Conservation (phyloP, 2,329 filamentous ascomycete species). For the Endoconidiophora laricicola region DNA sequence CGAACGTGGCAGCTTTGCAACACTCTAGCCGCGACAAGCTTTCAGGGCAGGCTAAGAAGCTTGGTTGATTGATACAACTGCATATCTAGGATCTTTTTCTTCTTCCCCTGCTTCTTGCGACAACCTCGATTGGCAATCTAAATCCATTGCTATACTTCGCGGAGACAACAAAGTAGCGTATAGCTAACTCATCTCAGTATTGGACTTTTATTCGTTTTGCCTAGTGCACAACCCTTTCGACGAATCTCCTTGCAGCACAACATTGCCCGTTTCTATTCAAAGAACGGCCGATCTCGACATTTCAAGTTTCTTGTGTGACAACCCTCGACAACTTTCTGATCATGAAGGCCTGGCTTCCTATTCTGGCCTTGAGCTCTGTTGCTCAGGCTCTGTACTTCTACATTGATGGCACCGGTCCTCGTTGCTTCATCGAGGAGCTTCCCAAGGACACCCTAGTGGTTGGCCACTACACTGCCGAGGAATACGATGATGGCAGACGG, state of each 20-base stretch:
- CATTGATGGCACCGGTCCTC: slow-evolving; percentile 68
- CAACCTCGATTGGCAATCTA: neutral
- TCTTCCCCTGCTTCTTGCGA: neutral
- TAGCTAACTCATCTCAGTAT: too few species aligned
- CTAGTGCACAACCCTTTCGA: too few species aligned
- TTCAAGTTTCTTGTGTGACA: neutral
- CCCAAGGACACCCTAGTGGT: slow-evolving; percentile 95
- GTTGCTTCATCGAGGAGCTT: slow-evolving; percentile 97
- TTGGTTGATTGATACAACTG: neutral
- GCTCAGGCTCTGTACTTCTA: slow-evolving; percentile 88
- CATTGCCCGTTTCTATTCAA: too few species aligned
- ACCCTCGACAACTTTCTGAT: neutral
- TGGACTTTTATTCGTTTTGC: too few species aligned
- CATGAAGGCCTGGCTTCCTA: slow-evolving; percentile 46
- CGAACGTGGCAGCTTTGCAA: slow-evolving; percentile 14
- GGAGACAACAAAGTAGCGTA: neutral
- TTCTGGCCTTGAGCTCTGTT: slow-evolving; percentile 47
- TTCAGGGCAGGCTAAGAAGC: neutral
- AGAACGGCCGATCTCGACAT: too few species aligned
- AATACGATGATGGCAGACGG: slow-evolving; percentile 56
- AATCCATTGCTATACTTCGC: neutral
- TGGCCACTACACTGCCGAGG: slow-evolving; percentile 75
- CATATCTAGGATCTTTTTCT: neutral
- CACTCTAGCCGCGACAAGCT: slow-evolving; percentile 1
- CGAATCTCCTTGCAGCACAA: too few species aligned